Base-by-base conservation (phyloP, 2,329 filamentous ascomycete species). In the Alternaria sp. region DNA sequence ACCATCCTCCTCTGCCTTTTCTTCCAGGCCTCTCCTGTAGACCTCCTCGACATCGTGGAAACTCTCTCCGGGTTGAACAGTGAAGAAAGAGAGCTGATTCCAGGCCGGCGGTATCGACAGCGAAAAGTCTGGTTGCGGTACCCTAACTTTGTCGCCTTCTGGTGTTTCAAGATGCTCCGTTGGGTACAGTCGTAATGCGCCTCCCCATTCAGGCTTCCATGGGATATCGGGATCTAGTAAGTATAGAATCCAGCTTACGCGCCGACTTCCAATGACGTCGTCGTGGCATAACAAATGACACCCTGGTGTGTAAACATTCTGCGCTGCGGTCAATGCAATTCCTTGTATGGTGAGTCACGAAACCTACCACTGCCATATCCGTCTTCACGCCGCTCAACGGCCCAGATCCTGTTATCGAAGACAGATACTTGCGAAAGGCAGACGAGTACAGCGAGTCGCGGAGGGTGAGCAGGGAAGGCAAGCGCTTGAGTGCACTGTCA, bases 21-120 rank as follows among this genome's bases (percentile, higher is more conserved):
- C 70, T 82, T 85, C 75, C 82, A 83, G 61, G 76, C 84, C 65
- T 81, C 83, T 72, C 76, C 91, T 88, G 80, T 97, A 98, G 5
- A 99, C 95, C 81, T 99, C 95, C 81, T 98, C 94, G 56, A 99
- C 95, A 77, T 99, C 95, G 80, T 99, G 95, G 80, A 98, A 99
- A 78, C 94, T 98, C 85, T 97, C 90, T n/a, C 95, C 95, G 0
- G 95, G 95, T 81, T 97, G 93, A 7, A 99, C 96, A 18, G 94
- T 93, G 79, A 99, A 99, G 86, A 99, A 99, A 71, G 92, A 95
- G 61, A 99, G 85, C 82, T 99, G 95, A 79, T 98, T 97, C 88
- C 94, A 99, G 0, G 94, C 93, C 0, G 95, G 95, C 0, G 95
- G 94, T 61, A 99, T 97, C 42, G 89, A 87, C 71, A 96, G 90